Percentiles rank a stretch among this genome's conserved stretches.
phyloP scores from a whole-genome alignment of 257 asterid species.

The Nicotiana otophora region DNA sequence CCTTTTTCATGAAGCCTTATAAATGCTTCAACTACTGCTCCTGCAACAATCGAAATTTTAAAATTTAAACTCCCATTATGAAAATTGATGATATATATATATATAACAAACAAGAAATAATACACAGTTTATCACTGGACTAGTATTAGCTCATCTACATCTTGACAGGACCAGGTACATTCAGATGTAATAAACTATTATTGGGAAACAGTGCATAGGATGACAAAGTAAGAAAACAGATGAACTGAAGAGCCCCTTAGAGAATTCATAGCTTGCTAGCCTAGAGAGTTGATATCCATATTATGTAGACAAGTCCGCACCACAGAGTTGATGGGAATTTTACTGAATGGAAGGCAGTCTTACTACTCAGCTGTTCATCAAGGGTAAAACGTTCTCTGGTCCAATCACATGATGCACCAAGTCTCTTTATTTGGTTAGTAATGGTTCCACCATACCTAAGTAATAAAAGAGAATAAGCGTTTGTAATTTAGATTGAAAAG shows the following conservation, averaged over 20 bases:
- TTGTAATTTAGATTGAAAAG: not conserved
- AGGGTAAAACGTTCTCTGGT: slow-evolving; percentile 88
- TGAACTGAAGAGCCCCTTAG: not conserved
- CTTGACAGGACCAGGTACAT: not conserved
- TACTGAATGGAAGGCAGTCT: slow-evolving; percentile 50
- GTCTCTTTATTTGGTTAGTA: slow-evolving; percentile 93
- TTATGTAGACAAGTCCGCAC: slow-evolving; percentile 7
- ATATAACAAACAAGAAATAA: not conserved
- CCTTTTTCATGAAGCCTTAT: slow-evolving; percentile 96
- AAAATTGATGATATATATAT: not conserved
- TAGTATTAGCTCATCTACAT: not conserved
- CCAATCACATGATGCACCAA: slow-evolving; percentile 99
- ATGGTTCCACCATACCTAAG: slow-evolving; percentile 96
- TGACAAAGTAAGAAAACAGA: not conserved
- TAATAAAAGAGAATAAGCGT: slow-evolving; percentile 12
- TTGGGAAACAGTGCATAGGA: not conserved
- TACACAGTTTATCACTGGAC: not conserved
- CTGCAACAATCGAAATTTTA: slow-evolving; percentile 42
- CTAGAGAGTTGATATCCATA: slow-evolving; percentile 5
- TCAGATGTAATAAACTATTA: not conserved
- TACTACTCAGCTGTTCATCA: slow-evolving; percentile 95
- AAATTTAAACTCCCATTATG: slow-evolving; percentile 3
- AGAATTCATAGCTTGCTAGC: slow-evolving; percentile 12
- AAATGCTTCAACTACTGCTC: slow-evolving; percentile 92
- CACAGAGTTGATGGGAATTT: slow-evolving; percentile 37